Base-by-base conservation (phyloP, 2,329 filamentous ascomycete genomes). In the Cladophialophora bantiana region DNA sequence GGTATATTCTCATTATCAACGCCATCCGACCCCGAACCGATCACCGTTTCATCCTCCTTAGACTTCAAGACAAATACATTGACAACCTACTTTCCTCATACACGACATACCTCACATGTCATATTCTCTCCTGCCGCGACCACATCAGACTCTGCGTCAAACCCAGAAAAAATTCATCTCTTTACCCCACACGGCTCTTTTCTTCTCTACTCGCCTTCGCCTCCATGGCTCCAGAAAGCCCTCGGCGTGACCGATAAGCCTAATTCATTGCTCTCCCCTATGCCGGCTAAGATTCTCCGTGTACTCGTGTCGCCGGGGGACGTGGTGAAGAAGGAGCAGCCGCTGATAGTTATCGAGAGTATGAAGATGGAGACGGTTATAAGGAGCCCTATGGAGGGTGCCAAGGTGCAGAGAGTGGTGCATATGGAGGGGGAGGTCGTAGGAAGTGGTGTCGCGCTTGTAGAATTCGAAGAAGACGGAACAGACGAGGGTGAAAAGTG, bases 281-380 rank as follows among this genome's bases (percentile, higher is more conserved):
- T 99, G 95, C 95, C 95, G 1, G 98, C 95, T 81, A 98, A 98
- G 81, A 90, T 99, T 32, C 81, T 99, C 68, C 88, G 92, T 71
- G 95, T 97, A 56, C 92, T 97, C 78, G 93, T 97, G 0, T 81
- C 85, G 34, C 93, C 93, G 73, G 95, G 95, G 0, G 88, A 96
- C 70, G 80, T 79, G 55, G 95, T 99, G 15, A 88, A 89, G 76
- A 96, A 94, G 81, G 94, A 94, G 54, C 89, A 94, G 65, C 88
- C 93, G 6, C 81, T 99, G 65, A 92, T 98, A 12, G 93, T 98
- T 82, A 93, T 94, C 74, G 91, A 94, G 79, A 93, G 90, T 66
- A 94, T 94, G 91, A 94, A 94, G 83, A 94, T 94, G 91, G 91
- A 94, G 77, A 94, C 91, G 1, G 89, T 93, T 1, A 93, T 94